Evolutionary conservation across 2,329 filamentous ascomycete genomes (phyloP).

Genomic region (Hymenoscyphus fructigenus): DNA sequence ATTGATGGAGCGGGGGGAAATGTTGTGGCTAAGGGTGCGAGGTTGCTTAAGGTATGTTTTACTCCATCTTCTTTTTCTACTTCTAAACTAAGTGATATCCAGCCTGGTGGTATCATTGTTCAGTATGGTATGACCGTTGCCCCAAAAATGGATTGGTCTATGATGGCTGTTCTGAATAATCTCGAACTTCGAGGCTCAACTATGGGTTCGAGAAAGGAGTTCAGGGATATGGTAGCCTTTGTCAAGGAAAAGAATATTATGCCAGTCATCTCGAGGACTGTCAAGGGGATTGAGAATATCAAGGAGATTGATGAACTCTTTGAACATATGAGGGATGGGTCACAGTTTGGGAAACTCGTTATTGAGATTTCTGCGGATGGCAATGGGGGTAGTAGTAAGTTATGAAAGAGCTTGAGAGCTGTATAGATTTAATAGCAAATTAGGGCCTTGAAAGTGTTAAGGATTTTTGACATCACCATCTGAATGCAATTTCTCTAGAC

Average conservation of each 20-base stretch:
- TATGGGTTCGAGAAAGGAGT: slow-evolving; percentile 89
- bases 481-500: too few relatives aligned
- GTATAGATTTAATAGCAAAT: background rate
- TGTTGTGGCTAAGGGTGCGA: slow-evolving; percentile 66
- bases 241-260: slow-evolving; percentile 70
- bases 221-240: slow-evolving; percentile 86
- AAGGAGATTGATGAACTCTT: slow-evolving; percentile 81
- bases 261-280: slow-evolving; percentile 74
- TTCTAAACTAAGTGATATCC: background rate
- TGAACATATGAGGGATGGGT: slow-evolving; percentile 80
- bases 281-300: slow-evolving; percentile 69
- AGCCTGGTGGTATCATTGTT: slow-evolving; percentile 77
- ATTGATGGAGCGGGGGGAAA: slow-evolving; percentile 90
- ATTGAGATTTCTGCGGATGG: slow-evolving; percentile 57
- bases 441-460: too few relatives aligned
- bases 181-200: slow-evolving; percentile 83
- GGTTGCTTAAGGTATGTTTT: slow-evolving; percentile 61
- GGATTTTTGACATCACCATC: too few relatives aligned
- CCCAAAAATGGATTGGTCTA: slow-evolving; percentile 83
- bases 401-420: slow-evolving; percentile 15
- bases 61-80: background rate
- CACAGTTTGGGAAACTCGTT: slow-evolving; percentile 91
- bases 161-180: slow-evolving; percentile 82
- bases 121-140: slow-evolving; percentile 88
- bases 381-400: slow-evolving; percentile 21